Evolutionary conservation across 306 rosid species (phyloP).

Genomic region (apple (Malus domestica)): ASM211411v1 NC_041803.1:44820001-44820500

Average conservation of each 20-base stretch:
- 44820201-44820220: neutral
- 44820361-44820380: slow-evolving; percentile 13
- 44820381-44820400: slow-evolving; percentile 22
- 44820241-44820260: neutral
- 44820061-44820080: neutral
- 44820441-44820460: slow-evolving; percentile 23
- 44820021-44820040: neutral
- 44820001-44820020: slow-evolving; percentile 3
- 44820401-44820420: slow-evolving; percentile 20
- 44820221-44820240: neutral
- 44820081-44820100: too few species aligned
- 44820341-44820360: slow-evolving; percentile 31
- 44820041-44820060: too few species aligned
- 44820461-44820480: slow-evolving; percentile 37
- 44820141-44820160: neutral
- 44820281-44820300: neutral
- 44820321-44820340: slow-evolving; percentile 25
- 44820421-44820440: slow-evolving; percentile 32
- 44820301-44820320: slow-evolving; percentile 13
- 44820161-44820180: neutral
- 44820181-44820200: neutral
- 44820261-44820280: neutral
- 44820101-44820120: too few species aligned
- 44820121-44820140: neutral
- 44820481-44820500: slow-evolving; percentile 24